Evolutionary conservation across 192 early-diverging fungal species (phyloP).

Genomic region (Podila clonocystis): DNA sequence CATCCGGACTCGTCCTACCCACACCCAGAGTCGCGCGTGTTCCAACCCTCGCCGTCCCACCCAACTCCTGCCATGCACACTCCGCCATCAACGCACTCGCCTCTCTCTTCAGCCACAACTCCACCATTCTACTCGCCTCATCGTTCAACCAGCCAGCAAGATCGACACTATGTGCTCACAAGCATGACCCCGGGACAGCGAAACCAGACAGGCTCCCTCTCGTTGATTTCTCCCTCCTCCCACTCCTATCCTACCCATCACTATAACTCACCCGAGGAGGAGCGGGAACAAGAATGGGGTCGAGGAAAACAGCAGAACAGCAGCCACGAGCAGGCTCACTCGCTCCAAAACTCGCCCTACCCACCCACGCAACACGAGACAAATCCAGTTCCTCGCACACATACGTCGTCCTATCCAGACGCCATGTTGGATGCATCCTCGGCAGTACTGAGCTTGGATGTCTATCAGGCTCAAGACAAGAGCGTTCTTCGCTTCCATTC

Average conservation of each 20-base stretch:
- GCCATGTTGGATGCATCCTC: no score
- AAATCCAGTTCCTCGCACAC: no score
- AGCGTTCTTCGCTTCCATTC: background rate
- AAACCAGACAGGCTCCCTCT: background rate
- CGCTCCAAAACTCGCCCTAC: no score
- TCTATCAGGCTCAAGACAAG: no score
- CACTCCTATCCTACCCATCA: background rate
- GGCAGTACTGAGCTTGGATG: no score
- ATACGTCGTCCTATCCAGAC: no score
- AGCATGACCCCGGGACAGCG: background rate
- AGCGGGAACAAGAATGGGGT: no score
- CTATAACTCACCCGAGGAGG: no score
- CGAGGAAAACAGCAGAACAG: no score
- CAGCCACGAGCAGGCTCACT: no score
- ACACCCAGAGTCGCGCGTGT: background rate
- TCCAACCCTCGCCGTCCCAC: background rate
- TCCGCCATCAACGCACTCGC: background rate
- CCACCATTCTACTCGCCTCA: background rate
- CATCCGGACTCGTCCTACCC: background rate
- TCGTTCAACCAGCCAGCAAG: background rate
- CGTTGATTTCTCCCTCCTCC: background rate
- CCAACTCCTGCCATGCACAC: background rate
- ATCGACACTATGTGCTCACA: conserved; percentile 1
- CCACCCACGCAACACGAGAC: no score
- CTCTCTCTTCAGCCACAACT: background rate